These are phyloP conservation scores for Saksenaea vasiformis DNA, from an alignment of 371 early-diverging fungal species.

Conservation along the genomic window DNA sequence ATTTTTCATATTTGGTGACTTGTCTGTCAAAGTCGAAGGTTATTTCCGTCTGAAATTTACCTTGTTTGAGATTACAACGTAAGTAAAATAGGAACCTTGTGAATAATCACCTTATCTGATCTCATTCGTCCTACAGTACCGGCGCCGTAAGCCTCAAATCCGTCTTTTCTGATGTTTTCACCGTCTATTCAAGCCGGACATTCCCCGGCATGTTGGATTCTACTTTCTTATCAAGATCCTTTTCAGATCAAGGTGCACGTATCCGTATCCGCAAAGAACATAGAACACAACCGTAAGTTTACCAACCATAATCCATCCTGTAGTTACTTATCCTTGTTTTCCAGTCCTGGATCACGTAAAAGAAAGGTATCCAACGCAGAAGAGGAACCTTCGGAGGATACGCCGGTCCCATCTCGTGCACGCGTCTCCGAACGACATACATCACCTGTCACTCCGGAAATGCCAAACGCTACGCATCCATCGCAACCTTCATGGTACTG, in stretches of 20 bases:
- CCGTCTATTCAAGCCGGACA: slow-evolving; percentile 84
- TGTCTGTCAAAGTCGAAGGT: slow-evolving; percentile 91
- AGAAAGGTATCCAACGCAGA: slow-evolving; percentile 28
- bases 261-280: slow-evolving; percentile 57
- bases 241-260: slow-evolving; percentile 55
- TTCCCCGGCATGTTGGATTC: slow-evolving; percentile 88
- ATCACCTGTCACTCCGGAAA: background rate
- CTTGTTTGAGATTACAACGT: slow-evolving; percentile 82
- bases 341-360: slow-evolving; percentile 22
- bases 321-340: background rate
- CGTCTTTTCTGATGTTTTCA: slow-evolving; percentile 62
- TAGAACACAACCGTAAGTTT: slow-evolving; percentile 38
- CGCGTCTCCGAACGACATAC: background rate
- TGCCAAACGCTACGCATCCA: background rate
- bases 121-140: slow-evolving; percentile 7
- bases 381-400: background rate
- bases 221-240: slow-evolving; percentile 51
- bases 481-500: slow-evolving; percentile 1
- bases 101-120: background rate
- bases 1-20: slow-evolving; percentile 94
- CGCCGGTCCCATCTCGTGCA: background rate
- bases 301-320: background rate
- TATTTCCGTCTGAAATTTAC: slow-evolving; percentile 85
- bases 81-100: slow-evolving; percentile 14
- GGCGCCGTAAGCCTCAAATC: slow-evolving; percentile 32